phyloP scores from a whole-genome alignment of 495 filamentous ascomycete species.

The Amniculicola lignicola region DNA sequence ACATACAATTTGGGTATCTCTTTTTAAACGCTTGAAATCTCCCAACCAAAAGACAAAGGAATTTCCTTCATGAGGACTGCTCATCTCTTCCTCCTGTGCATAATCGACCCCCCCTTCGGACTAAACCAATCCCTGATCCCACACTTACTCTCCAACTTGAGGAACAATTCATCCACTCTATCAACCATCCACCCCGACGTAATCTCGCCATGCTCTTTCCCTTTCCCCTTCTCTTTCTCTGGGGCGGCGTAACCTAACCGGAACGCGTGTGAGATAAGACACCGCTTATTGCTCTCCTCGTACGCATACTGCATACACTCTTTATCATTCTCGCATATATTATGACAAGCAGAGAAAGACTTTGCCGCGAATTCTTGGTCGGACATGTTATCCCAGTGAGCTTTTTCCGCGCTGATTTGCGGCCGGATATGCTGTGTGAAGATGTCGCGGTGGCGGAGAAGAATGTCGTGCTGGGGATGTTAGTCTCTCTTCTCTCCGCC shows the following conservation, averaged over 20 bases:
- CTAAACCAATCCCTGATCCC: constrained; percentile 23
- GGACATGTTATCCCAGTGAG: constrained; percentile 29
- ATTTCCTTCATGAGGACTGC: no score
- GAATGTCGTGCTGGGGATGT: constrained; percentile 18
- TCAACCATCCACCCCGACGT: constrained; percentile 20
- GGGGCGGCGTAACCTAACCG: constrained; percentile 15
- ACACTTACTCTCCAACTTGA: constrained; percentile 14
- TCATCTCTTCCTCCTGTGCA: constrained; percentile 2
- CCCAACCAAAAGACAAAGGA: no score
- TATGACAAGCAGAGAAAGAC: constrained; percentile 20
- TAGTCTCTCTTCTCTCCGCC: constrained; percentile 7
- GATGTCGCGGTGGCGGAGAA: constrained; percentile 31
- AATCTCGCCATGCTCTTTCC: background rate
- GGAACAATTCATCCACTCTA: constrained; percentile 17
- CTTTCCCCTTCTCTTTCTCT: no score
- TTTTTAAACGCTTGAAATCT: constrained; percentile 15
- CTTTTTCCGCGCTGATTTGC: background rate
- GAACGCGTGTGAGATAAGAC: constrained; percentile 9
- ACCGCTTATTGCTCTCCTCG: constrained; percentile 2
- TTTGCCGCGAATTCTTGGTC: constrained; percentile 24
- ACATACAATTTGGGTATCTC: constrained; percentile 9
- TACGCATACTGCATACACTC: constrained; percentile 26
- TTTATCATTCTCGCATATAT: constrained; percentile 19
- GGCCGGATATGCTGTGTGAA: constrained; percentile 22
- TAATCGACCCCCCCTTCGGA: constrained; percentile 7